These are phyloP conservation scores for Ganoderma lucidum DNA, from an alignment of 1,284 basidiomycete species.

Conservation along the genomic window DNA sequence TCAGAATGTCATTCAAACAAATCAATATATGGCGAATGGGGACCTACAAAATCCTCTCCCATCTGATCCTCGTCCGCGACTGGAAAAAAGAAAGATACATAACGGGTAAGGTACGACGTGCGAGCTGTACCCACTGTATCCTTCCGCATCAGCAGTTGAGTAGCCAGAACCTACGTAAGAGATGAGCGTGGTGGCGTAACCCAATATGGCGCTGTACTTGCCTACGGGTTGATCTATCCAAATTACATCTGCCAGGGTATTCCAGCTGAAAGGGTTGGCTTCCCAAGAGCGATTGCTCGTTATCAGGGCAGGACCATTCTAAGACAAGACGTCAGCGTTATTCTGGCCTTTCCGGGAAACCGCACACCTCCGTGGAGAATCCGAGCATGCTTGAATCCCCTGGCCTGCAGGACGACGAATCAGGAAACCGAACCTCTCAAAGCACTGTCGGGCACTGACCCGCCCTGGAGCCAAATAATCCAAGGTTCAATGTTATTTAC, in stretches of 20 bases:
- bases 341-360: constrained; percentile 52
- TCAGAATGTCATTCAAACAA: neutral
- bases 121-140: constrained; percentile 18
- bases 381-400: constrained; percentile 1
- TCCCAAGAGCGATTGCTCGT: constrained; percentile 56
- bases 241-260: constrained; percentile 66
- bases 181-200: neutral
- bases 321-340: constrained; percentile 29
- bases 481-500: constrained; percentile 59
- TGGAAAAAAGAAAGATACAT: constrained; percentile 34
- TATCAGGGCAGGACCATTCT: constrained; percentile 76
- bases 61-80: constrained; percentile 72
- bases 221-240: constrained; percentile 77
- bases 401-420: neutral
- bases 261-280: constrained; percentile 65
- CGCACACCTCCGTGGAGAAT: neutral
- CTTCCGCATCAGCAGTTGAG: constrained; percentile 67
- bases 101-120: neutral
- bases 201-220: constrained; percentile 15
- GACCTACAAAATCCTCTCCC: constrained; percentile 70
- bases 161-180: constrained; percentile 58
- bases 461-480: constrained; percentile 82
- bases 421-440: neutral
- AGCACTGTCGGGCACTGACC: constrained; percentile 33
- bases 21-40: neutral